phyloP scores from a whole-genome alignment of 1,139 yeast species.

The Kodamaea sp. region DNA sequence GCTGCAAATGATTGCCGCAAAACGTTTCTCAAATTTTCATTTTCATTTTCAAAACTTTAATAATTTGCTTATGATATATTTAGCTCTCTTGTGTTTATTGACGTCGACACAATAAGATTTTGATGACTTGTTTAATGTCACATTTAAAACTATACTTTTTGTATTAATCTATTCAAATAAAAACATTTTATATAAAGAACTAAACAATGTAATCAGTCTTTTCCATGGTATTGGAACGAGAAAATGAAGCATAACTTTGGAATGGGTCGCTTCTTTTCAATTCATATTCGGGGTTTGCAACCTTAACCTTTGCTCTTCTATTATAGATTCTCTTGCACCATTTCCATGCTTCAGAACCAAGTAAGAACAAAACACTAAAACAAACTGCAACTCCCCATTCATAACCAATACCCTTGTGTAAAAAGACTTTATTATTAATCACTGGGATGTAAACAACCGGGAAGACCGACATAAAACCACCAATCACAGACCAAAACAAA shows the following conservation, averaged over 20 bases:
- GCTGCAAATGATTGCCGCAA: too few species aligned
- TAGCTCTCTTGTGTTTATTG: too few species aligned
- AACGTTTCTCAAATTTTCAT: too few species aligned
- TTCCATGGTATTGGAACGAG: conserved; percentile 23
- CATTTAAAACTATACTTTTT: not conserved
- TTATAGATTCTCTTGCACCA: conserved; percentile 22
- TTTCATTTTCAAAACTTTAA: too few species aligned
- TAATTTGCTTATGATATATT: too few species aligned
- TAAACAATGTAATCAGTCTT: conserved; percentile 11
- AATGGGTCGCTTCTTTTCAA: conserved; percentile 27
- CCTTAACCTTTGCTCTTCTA: conserved; percentile 16
- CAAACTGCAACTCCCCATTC: conserved; percentile 29
- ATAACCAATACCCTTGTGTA: conserved; percentile 24
- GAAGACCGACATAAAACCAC: conserved; percentile 24
- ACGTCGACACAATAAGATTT: too few species aligned
- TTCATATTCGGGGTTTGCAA: conserved; percentile 25
- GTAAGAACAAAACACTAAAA: conserved; percentile 18
- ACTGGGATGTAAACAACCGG: conserved; percentile 30
- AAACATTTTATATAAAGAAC: not conserved
- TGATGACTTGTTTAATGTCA: too few species aligned
- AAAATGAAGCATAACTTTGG: conserved; percentile 25
- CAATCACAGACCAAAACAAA: conserved; percentile 25
- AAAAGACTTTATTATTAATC: conserved; percentile 26
- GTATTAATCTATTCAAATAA: not conserved
- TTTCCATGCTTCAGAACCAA: conserved; percentile 26